These are phyloP conservation scores for Tirmania nivea DNA, from an alignment of 495 filamentous ascomycete genomes.

Conservation along the genomic window DNA sequence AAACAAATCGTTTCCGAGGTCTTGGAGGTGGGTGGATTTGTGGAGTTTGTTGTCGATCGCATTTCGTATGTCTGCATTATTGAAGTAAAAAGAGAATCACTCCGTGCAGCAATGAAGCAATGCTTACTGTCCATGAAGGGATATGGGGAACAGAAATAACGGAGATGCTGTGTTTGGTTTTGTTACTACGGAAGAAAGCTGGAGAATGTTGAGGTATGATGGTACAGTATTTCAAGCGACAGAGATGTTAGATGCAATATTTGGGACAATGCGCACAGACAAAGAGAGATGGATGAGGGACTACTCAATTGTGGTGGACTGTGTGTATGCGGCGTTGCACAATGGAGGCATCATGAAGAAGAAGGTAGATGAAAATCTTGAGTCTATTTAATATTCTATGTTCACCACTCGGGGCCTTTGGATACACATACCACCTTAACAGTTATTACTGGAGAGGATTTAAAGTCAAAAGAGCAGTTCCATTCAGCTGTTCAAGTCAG, in stretches of 20 bases:
- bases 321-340: slow-evolving; percentile 3
- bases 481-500: too few relatives aligned
- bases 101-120: not conserved
- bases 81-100: not conserved
- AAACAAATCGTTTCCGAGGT: slow-evolving; percentile 1
- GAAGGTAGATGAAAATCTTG: too few relatives aligned
- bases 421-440: too few relatives aligned
- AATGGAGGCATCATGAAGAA: not conserved
- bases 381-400: too few relatives aligned
- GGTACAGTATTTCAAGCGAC: not conserved
- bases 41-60: not conserved
- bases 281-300: slow-evolving; percentile 6
- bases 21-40: not conserved
- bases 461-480: too few relatives aligned
- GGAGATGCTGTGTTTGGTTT: slow-evolving; percentile 5
- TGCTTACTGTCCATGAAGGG: slow-evolving; percentile 1
- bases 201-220: slow-evolving; percentile 4
- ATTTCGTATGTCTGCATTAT: not conserved
- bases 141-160: slow-evolving; percentile 2
- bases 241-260: not conserved
- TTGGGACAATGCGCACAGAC: not conserved
- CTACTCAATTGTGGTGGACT: slow-evolving; percentile 1
- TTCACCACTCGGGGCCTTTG: too few relatives aligned
- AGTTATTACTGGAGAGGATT: too few relatives aligned
- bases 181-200: slow-evolving; percentile 2